Evolutionary conservation across 2,329 filamentous ascomycete genomes (phyloP).

Genomic region (Hypoxylon sp.): DNA sequence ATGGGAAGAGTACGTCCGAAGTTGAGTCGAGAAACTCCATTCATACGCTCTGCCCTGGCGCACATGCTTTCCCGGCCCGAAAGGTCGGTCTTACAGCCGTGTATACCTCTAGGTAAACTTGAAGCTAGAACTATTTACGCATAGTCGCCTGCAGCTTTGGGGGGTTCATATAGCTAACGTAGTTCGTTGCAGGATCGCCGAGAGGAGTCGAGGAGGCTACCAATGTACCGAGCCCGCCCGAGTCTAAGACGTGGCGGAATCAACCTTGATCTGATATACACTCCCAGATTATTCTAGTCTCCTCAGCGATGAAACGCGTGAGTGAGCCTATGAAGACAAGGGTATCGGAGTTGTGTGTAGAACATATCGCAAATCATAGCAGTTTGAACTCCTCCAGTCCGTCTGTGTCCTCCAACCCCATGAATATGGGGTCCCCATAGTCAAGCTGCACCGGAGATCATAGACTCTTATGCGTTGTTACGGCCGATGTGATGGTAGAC

Average conservation of each 20-base stretch:
- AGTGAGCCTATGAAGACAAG: neutral
- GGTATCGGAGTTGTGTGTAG: neutral
- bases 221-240: constrained; percentile 30
- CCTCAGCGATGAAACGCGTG: constrained; percentile 1
- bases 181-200: constrained; percentile 10
- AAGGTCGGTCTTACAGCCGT: constrained; percentile 6
- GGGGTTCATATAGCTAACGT: neutral
- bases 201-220: constrained; percentile 11
- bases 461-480: constrained; percentile 25
- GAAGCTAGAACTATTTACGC: constrained; percentile 1
- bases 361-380: neutral
- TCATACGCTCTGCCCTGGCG: constrained; percentile 8
- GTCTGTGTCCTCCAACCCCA: neutral
- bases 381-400: neutral
- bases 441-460: neutral
- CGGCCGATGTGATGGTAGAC: constrained; percentile 38
- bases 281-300: neutral
- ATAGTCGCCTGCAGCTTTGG: constrained; percentile 8
- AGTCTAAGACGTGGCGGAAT: constrained; percentile 12
- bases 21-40: neutral
- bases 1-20: neutral
- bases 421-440: neutral
- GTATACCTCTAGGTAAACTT: constrained; percentile 13
- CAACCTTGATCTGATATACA: constrained; percentile 3
- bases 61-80: constrained; percentile 21